phyloP scores from a whole-genome alignment of 2,329 filamentous ascomycete species.

The Trichoderma koningiopsis region DNA sequence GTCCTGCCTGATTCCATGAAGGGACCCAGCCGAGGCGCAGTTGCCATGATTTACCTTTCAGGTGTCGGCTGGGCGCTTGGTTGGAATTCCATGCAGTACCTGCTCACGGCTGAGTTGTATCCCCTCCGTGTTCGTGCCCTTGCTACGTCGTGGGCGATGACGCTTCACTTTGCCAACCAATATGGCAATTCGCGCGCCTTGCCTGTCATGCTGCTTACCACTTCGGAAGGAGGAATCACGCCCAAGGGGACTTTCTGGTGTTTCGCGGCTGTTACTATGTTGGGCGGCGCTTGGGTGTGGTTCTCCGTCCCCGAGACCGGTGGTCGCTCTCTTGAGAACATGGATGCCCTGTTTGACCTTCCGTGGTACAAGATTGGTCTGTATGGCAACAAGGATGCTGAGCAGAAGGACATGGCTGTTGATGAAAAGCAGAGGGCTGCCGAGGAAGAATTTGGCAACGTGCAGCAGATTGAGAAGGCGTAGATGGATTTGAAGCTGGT shows the following conservation, averaged over 20 bases:
- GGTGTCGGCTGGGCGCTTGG: conserved; percentile 70
- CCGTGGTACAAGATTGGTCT: conserved; percentile 75
- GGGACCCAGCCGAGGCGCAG: conserved; percentile 64
- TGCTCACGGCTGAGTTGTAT: conserved; percentile 77
- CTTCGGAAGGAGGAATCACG: conserved; percentile 49
- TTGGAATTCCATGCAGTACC: conserved; percentile 78
- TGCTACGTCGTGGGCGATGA: conserved; percentile 73
- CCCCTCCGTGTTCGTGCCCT: conserved; percentile 72
- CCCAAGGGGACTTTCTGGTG: conserved; percentile 75
- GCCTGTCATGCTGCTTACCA: conserved; percentile 68
- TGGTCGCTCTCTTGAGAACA: conserved; percentile 66
- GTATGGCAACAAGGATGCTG: conserved; percentile 55
- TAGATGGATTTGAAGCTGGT: conserved; percentile 1
- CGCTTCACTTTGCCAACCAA: conserved; percentile 76
- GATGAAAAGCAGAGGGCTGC: conserved; percentile 49
- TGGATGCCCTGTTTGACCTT: conserved; percentile 71
- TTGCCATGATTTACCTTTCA: conserved; percentile 72
- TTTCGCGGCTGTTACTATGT: conserved; percentile 67
- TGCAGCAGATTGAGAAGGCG: conserved; percentile 42
- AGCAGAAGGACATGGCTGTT: conserved; percentile 46
- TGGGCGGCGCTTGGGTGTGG: conserved; percentile 71
- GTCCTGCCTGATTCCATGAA: conserved; percentile 51
- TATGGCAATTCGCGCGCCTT: conserved; percentile 77
- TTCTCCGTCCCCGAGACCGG: conserved; percentile 73
- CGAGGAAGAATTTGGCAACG: conserved; percentile 36